Evolutionary conservation across 768 basidiomycete species (phyloP).

Genomic region (Mycena rosella): DNA sequence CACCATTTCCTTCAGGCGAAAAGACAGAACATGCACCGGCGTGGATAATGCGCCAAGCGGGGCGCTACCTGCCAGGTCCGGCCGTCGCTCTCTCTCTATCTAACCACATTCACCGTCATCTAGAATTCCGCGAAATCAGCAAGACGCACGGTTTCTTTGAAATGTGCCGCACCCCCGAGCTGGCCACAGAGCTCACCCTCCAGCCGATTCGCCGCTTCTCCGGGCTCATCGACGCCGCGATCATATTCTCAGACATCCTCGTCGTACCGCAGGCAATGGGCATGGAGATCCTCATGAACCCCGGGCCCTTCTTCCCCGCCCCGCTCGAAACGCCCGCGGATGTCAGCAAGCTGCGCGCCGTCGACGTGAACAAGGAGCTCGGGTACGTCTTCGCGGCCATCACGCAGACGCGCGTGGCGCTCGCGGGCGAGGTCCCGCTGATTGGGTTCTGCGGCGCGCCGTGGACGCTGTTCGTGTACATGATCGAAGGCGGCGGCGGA

Average conservation of each 20-base stretch:
- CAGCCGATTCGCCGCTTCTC: constrained; percentile 93
- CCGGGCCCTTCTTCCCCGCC: constrained; percentile 88
- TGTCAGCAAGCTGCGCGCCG: constrained; percentile 71
- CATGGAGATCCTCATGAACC: constrained; percentile 95
- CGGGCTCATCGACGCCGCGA: constrained; percentile 92
- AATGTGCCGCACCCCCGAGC: constrained; percentile 90
- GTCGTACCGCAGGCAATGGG: constrained; percentile 99
- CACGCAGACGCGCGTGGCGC: constrained; percentile 81
- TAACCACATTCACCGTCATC: constrained; percentile 32
- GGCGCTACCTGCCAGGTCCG: constrained; percentile 92
- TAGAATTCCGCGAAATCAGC: constrained; percentile 93
- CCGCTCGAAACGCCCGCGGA: constrained; percentile 87
- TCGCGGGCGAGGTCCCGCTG: constrained; percentile 91
- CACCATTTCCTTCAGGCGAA: constrained; percentile 65
- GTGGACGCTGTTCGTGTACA: constrained; percentile 98
- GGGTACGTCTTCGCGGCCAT: constrained; percentile 95
- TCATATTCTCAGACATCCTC: constrained; percentile 99
- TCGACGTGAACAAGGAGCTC: constrained; percentile 87
- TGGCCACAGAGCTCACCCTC: constrained; percentile 90
- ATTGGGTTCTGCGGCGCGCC: constrained; percentile 98
- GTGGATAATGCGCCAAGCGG: constrained; percentile 99
- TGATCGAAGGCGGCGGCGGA: constrained; percentile 97
- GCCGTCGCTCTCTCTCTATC: constrained; percentile 27
- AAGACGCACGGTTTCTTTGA: constrained; percentile 94
- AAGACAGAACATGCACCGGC: constrained; percentile 93